Conservation (phyloP, 108 stramenopile genomes). For the Cyclotella cryptica region DNA sequence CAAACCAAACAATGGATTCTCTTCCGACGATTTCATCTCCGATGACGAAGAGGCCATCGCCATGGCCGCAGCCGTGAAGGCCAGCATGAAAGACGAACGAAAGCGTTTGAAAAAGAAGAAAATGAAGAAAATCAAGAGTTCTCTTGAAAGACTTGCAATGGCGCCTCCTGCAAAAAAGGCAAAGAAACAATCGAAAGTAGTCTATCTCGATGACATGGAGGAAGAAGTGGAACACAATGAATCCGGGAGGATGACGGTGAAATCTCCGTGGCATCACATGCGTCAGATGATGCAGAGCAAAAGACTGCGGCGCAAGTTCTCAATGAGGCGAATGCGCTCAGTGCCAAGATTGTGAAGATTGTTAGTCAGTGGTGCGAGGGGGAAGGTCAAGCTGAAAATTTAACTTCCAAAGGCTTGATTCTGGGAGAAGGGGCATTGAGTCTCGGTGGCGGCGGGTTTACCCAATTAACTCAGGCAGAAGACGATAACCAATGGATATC, state of each 20-base stretch:
- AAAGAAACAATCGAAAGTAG: conserved; percentile 27
- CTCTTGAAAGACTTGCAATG: conserved; percentile 8
- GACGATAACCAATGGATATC: conserved; percentile 68
- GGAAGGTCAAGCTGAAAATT: not conserved
- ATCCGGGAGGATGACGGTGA: conserved; percentile 60
- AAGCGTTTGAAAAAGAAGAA: conserved; percentile 51
- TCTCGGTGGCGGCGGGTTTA: conserved; percentile 30
- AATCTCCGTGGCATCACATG: conserved; percentile 25
- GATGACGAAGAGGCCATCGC: conserved; percentile 57
- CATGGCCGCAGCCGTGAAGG: conserved; percentile 42
- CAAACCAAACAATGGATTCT: conserved; percentile 3
- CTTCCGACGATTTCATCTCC: conserved; percentile 27
- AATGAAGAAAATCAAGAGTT: conserved; percentile 21
- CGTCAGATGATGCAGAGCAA: conserved; percentile 59
- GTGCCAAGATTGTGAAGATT: conserved; percentile 68
- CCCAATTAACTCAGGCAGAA: not conserved
- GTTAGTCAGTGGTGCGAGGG: conserved; percentile 63
- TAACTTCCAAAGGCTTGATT: conserved; percentile 28
- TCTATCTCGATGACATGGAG: conserved; percentile 45
- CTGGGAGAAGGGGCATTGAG: conserved; percentile 68
- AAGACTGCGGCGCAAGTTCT: conserved; percentile 67
- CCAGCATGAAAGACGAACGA: conserved; percentile 42
- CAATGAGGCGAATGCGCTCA: conserved; percentile 69
- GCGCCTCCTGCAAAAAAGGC: conserved; percentile 11
- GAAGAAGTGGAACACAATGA: conserved; percentile 57